These are phyloP conservation scores for Sanghuangporus sanghuang DNA, from an alignment of 1,284 basidiomycete genomes.

Conservation along the genomic window DNA sequence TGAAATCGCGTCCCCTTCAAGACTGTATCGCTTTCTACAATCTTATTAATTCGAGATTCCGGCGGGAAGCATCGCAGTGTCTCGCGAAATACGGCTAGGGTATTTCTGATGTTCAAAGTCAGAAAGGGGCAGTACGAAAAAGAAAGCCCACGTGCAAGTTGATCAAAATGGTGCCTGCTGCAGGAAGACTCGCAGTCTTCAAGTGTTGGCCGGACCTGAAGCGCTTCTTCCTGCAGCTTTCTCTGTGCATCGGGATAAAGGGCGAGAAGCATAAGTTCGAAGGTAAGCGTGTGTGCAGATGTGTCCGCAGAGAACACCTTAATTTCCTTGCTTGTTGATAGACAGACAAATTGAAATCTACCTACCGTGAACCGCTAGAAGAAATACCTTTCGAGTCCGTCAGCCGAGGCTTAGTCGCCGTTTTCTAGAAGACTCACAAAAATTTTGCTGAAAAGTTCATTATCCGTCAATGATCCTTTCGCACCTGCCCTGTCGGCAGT, in stretches of 20 bases:
- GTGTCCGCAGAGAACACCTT: constrained; percentile 25
- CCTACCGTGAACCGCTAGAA: constrained; percentile 10
- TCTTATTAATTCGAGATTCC: constrained; percentile 36
- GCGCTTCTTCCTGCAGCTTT: constrained; percentile 27
- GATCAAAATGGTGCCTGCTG: constrained; percentile 23
- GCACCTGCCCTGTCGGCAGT: neutral
- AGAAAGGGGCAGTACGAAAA: neutral
- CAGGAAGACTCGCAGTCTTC: constrained; percentile 2
- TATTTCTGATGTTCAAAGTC: constrained; percentile 15
- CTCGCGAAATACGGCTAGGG: constrained; percentile 30
- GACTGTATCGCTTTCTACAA: constrained; percentile 30
- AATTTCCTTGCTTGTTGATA: neutral
- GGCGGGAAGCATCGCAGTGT: constrained; percentile 32
- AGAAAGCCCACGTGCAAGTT: constrained; percentile 20
- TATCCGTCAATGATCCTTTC: constrained; percentile 10
- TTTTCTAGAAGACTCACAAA: constrained; percentile 5
- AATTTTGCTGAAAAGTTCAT: constrained; percentile 15
- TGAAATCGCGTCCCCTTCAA: constrained; percentile 32
- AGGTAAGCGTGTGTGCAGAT: constrained; percentile 31
- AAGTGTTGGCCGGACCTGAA: constrained; percentile 21
- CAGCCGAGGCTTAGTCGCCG: neutral
- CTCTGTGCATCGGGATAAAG: constrained; percentile 32
- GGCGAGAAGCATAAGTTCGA: constrained; percentile 29
- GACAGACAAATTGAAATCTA: neutral
- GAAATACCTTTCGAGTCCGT: neutral